Conservation (phyloP, 2,329 filamentous ascomycete genomes). For the Calonectria multiphialidica region DNA sequence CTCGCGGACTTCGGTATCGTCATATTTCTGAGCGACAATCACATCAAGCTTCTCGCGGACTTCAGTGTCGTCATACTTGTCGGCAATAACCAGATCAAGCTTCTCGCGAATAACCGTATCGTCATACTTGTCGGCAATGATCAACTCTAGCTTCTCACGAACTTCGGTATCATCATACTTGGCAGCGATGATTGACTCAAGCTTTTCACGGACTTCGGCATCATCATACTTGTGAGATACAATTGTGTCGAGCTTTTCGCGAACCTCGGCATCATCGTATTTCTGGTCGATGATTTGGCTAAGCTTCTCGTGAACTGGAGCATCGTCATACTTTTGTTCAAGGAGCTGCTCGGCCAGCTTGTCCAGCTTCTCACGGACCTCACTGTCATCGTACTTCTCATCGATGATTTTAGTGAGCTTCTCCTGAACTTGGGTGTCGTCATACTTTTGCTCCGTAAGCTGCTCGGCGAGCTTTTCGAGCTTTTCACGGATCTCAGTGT, state of each 20-base stretch:
- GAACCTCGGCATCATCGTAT: conserved; percentile 43
- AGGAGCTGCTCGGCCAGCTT: conserved; percentile 54
- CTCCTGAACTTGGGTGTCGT: conserved; percentile 53
- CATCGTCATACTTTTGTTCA: conserved; percentile 42
- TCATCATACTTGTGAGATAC: conserved; percentile 67
- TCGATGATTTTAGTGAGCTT: conserved; percentile 42
- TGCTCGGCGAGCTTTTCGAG: conserved; percentile 46
- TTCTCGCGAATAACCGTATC: conserved; percentile 39
- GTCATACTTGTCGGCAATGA: conserved; percentile 47
- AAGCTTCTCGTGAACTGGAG: conserved; percentile 39
- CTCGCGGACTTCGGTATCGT: conserved; percentile 55
- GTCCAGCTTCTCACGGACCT: conserved; percentile 61
- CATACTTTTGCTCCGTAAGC: conserved; percentile 69
- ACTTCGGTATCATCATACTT: conserved; percentile 68
- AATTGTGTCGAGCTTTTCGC: conserved; percentile 49
- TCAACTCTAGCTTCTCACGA: conserved; percentile 63
- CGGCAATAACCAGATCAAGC: conserved; percentile 48
- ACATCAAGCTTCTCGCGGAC: conserved; percentile 44
- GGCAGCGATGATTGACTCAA: conserved; percentile 50
- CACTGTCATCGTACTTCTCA: conserved; percentile 71
- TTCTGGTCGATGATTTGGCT: conserved; percentile 48
- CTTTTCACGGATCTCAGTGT: conserved; percentile 42
- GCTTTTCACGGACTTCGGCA: conserved; percentile 43
- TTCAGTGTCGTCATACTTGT: conserved; percentile 47
- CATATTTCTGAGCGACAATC: conserved; percentile 66